phyloP scores from a whole-genome alignment of 192 early-diverging fungal species.

The Rhizophagus sp. region DNA sequence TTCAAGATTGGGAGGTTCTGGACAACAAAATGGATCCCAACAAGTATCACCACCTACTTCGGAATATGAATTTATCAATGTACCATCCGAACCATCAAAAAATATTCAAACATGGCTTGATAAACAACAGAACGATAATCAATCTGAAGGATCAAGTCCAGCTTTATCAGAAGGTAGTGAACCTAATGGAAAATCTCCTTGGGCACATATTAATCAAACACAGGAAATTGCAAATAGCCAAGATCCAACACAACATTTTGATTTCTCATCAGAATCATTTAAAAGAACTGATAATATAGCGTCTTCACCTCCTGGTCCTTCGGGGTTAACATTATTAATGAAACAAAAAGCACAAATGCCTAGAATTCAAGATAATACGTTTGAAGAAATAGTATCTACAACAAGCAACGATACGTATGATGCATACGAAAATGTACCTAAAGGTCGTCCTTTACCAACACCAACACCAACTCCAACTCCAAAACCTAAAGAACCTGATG shows the following conservation, averaged over 20 bases:
- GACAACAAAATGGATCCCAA: neutral
- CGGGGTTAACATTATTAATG: conserved; percentile 28
- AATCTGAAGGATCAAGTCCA: neutral
- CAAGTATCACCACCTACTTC: neutral
- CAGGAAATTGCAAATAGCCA: conserved; percentile 14
- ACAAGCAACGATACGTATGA: neutral
- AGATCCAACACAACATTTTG: neutral
- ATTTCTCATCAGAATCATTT: conserved; percentile 13
- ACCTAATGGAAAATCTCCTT: conserved; percentile 4
- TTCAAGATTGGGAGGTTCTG: neutral
- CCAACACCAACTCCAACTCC: conserved; percentile 6
- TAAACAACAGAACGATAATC: conserved; percentile 1
- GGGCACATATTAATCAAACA: conserved; percentile 15
- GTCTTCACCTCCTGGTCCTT: conserved; percentile 20
- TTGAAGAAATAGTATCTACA: neutral
- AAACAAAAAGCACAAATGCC: neutral
- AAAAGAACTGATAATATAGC: conserved; percentile 5
- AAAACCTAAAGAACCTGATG: conserved; percentile 2
- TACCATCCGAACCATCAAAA: neutral
- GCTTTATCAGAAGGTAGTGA: neutral
- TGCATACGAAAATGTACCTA: neutral
- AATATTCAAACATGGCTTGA: conserved; percentile 22
- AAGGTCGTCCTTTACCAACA: conserved; percentile 13
- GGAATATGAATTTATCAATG: neutral
- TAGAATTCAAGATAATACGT: neutral